Percentiles rank a stretch among this genome's conserved stretches.
These are phyloP conservation scores for Sphaerosporella brunnea DNA, from an alignment of 495 filamentous ascomycete species.

Conservation along the genomic window DNA sequence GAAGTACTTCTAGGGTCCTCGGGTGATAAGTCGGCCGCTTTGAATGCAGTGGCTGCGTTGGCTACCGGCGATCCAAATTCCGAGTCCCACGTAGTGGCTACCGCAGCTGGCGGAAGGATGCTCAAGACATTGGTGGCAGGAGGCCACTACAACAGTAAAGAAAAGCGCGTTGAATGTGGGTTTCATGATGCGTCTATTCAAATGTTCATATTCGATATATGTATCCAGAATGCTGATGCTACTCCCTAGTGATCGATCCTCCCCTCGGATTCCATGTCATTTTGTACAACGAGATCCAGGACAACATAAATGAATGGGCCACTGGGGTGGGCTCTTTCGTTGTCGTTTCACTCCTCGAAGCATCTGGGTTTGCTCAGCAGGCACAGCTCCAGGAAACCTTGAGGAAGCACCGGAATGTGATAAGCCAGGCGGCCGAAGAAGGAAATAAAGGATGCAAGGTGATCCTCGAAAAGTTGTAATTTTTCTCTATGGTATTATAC, in stretches of 20 bases:
- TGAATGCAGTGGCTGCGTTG: constrained; percentile 47
- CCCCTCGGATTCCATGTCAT: constrained; percentile 60
- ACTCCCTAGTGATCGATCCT: constrained; percentile 47
- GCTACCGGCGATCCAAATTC: constrained; percentile 46
- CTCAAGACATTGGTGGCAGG: constrained; percentile 76
- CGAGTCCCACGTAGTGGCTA: constrained; percentile 37
- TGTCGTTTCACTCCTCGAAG: constrained; percentile 60
- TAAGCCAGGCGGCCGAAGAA: constrained; percentile 11
- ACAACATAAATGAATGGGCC: constrained; percentile 68
- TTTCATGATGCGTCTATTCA: too few relatives aligned
- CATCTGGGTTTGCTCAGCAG: constrained; percentile 49
- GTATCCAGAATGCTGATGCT: too few relatives aligned
- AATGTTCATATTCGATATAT: too few relatives aligned
- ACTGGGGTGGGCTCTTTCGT: constrained; percentile 66
- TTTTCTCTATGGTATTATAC: too few relatives aligned
- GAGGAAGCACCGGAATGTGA: constrained; percentile 34
- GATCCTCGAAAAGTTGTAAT: constrained; percentile 18
- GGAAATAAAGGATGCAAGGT: constrained; percentile 30
- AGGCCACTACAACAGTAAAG: constrained; percentile 56
- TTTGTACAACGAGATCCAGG: constrained; percentile 58
- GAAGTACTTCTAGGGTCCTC: constrained; percentile 61
- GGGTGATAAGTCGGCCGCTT: constrained; percentile 48
- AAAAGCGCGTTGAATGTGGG: constrained; percentile 41
- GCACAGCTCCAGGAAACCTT: constrained; percentile 49
- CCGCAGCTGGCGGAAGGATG: constrained; percentile 59